Percentiles rank a stretch among this genome's conserved stretches.
Conservation (phyloP, 768 basidiomycete species). For the Rhodocollybia butyracea region DNA sequence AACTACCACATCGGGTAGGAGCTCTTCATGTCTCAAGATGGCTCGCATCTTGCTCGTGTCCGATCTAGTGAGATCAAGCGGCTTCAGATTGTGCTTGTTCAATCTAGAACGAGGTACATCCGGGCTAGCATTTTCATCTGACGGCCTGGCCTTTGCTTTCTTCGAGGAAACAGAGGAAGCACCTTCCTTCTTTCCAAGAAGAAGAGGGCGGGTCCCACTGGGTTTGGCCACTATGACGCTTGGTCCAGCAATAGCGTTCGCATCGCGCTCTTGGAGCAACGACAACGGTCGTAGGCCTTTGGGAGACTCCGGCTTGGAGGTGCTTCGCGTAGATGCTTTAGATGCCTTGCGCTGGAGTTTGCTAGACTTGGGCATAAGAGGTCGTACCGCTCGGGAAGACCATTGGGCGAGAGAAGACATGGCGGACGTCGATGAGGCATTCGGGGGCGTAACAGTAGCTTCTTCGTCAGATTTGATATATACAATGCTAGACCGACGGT, state of each 20-base stretch:
- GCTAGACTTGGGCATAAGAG: conserved; percentile 50
- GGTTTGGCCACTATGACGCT: conserved; percentile 13
- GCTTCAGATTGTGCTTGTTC: conserved; percentile 48
- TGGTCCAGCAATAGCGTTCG: conserved; percentile 28
- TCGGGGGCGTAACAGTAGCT: conserved; percentile 17
- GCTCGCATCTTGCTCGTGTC: conserved; percentile 65
- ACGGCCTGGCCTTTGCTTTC: conserved; percentile 28
- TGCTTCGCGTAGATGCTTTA: conserved; percentile 18
- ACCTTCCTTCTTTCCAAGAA: conserved; percentile 55
- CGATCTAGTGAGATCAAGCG: conserved; percentile 56
- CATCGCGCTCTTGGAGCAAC: conserved; percentile 58
- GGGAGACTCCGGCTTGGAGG: conserved; percentile 35
- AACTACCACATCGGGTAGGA: conserved; percentile 58
- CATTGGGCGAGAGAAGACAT: conserved; percentile 41
- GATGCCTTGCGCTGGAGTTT: conserved; percentile 44
- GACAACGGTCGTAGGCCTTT: conserved; percentile 58
- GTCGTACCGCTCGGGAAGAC: conserved; percentile 48
- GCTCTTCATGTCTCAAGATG: conserved; percentile 50
- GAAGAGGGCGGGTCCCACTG: conserved; percentile 49
- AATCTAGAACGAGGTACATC: conserved; percentile 23
- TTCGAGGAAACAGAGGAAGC: conserved; percentile 23
- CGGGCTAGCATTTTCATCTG: conserved; percentile 31
- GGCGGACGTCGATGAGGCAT: conserved; percentile 24
- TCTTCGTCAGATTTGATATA: conserved; percentile 62
- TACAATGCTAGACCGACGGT: conserved; percentile 56